Evolutionary conservation across 345 rosid species (phyloP).

Genomic region (Populus tremula): DNA sequence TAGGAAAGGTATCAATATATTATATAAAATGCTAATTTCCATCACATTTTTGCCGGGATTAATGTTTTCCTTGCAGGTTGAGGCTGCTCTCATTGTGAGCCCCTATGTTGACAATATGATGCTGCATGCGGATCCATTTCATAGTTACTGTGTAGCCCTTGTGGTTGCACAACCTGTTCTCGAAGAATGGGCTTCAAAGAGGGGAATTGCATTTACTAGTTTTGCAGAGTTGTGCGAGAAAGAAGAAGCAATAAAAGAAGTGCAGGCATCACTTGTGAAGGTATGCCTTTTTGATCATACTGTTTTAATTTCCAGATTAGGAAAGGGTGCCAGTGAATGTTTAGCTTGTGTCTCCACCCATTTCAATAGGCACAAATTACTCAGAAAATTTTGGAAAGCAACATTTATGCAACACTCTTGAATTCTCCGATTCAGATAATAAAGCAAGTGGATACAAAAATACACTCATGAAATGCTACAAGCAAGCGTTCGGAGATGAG

Average conservation of each 20-base stretch:
- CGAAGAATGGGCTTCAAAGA: slow-evolving; percentile 79
- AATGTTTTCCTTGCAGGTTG: slow-evolving; percentile 55
- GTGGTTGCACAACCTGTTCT: slow-evolving; percentile 63
- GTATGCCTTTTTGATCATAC: slow-evolving; percentile 29
- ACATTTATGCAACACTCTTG: not conserved
- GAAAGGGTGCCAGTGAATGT: not conserved
- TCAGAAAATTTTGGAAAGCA: not conserved
- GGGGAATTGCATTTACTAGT: slow-evolving; percentile 45
- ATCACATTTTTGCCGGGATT: slow-evolving; percentile 14
- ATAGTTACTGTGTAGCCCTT: slow-evolving; percentile 86
- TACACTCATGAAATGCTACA: not conserved
- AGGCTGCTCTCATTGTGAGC: slow-evolving; percentile 72
- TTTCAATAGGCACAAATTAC: not conserved
- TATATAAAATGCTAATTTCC: not conserved
- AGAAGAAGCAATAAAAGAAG: slow-evolving; percentile 64
- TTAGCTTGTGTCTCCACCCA: not conserved
- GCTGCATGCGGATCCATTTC: slow-evolving; percentile 95
- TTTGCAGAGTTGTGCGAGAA: slow-evolving; percentile 63
- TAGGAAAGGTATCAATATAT: slow-evolving; percentile 74
- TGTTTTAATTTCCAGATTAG: not conserved
- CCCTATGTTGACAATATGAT: slow-evolving; percentile 77
- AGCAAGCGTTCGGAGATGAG: not conserved
- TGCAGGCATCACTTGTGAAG: slow-evolving; percentile 74
- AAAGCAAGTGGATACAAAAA: not conserved
- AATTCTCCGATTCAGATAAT: not conserved